phyloP scores from a whole-genome alignment of 352 stramenopile genomes.

The Globisporangium camurandrum region DNA sequence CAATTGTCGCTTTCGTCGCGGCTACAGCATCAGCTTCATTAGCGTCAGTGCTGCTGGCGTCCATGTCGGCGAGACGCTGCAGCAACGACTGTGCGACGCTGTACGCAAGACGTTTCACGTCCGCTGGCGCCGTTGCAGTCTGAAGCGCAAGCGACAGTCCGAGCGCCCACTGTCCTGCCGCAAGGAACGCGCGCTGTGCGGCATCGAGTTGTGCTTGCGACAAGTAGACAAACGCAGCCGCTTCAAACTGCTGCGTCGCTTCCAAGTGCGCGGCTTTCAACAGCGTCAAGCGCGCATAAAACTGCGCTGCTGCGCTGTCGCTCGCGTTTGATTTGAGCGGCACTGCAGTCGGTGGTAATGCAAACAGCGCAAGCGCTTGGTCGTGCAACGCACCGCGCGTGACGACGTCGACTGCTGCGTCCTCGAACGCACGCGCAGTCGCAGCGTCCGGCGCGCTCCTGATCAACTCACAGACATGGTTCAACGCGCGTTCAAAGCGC shows the following conservation, averaged over 20 bases:
- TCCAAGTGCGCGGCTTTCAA: slow-evolving; percentile 45
- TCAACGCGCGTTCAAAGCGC: slow-evolving; percentile 33
- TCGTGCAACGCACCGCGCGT: slow-evolving; percentile 39
- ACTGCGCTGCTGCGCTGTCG: too few species aligned
- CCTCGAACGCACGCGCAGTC: slow-evolving; percentile 15
- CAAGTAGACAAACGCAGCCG: slow-evolving; percentile 59
- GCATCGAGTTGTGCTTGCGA: slow-evolving; percentile 27
- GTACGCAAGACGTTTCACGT: slow-evolving; percentile 38
- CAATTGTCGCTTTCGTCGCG: slow-evolving; percentile 5
- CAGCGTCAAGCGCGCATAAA: slow-evolving; percentile 31
- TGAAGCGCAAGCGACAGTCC: slow-evolving; percentile 35
- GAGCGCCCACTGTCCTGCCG: slow-evolving; percentile 52
- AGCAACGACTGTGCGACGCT: slow-evolving; percentile 45
- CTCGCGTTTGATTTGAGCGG: too few species aligned
- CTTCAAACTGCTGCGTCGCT: slow-evolving; percentile 28
- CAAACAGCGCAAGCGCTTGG: slow-evolving; percentile 36
- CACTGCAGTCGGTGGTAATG: slow-evolving; percentile 8
- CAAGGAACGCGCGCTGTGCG: slow-evolving; percentile 47
- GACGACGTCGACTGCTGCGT: slow-evolving; percentile 34
- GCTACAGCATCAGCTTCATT: neutral
- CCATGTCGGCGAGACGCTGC: neutral
- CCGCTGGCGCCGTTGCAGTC: slow-evolving; percentile 15
- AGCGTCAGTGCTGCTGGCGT: slow-evolving; percentile 19
- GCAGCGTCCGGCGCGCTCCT: slow-evolving; percentile 9
- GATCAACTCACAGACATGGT: slow-evolving; percentile 29